Percentiles rank a stretch among this genome's conserved stretches.
phyloP scores from a whole-genome alignment of 2,329 filamentous ascomycete species.

The Helotiales sp. region DNA sequence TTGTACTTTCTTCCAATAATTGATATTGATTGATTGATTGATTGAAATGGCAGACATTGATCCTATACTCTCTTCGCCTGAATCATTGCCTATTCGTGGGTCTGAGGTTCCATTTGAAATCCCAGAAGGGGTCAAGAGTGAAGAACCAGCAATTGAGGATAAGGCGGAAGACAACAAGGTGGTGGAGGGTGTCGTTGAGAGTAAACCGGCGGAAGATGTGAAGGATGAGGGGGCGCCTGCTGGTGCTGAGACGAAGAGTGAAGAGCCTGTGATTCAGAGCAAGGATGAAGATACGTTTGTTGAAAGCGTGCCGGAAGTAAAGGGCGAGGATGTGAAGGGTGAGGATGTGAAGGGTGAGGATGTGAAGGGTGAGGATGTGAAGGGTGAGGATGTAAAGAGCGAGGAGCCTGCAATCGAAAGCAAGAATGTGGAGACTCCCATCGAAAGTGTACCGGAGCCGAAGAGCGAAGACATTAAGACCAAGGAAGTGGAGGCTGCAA shows the following conservation, averaged over 20 bases:
- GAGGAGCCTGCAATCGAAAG: not conserved
- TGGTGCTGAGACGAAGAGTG: conserved; percentile 5
- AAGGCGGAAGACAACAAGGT: no score
- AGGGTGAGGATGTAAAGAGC: not conserved
- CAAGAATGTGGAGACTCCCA: not conserved
- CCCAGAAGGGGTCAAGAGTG: not conserved
- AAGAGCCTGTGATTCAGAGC: not conserved
- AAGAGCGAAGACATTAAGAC: no score
- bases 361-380: not conserved
- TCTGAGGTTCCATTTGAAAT: conserved; percentile 7
- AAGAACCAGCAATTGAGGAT: no score
- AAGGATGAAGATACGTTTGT: not conserved
- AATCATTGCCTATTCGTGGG: conserved; percentile 13
- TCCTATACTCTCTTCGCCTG: not conserved
- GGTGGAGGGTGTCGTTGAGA: not conserved
- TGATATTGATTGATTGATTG: conserved; percentile 19
- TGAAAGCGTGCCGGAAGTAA: no score
- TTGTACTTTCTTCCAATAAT: not conserved
- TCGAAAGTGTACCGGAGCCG: no score
- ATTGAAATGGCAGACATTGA: conserved; percentile 20
- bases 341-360: no score
- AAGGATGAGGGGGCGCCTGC: not conserved
- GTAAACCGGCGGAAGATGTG: not conserved
- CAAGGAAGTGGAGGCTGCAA: no score
- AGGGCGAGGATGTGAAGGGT: no score